Conservation (phyloP, 495 filamentous ascomycete species). For the Podospora australis region DNA sequence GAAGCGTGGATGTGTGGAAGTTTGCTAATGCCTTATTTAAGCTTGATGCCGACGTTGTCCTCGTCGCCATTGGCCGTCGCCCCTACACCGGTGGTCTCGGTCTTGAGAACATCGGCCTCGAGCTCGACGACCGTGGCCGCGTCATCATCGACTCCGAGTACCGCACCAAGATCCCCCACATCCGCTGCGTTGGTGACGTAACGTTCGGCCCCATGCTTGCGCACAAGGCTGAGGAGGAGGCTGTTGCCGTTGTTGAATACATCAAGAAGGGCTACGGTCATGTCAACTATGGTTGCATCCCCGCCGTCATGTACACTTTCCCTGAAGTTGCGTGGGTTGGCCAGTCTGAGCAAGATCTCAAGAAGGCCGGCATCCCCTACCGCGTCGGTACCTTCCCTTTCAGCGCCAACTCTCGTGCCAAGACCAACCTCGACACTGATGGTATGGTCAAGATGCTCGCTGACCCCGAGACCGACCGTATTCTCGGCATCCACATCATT, state of each 20-base stretch:
- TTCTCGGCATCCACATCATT: conserved; percentile 93
- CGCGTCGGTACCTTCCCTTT: conserved; percentile 91
- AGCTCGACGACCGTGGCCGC: conserved; percentile 88
- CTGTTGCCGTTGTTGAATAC: conserved; percentile 87
- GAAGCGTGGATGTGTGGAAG: no score
- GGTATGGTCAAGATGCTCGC: conserved; percentile 96
- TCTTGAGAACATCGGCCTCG: conserved; percentile 89
- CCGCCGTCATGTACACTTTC: conserved; percentile 98
- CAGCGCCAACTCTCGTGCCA: conserved; percentile 92
- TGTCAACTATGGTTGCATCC: conserved; percentile 98
- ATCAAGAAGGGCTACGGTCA: conserved; percentile 96
- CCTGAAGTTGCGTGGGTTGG: conserved; percentile 99
- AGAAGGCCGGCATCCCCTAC: conserved; percentile 84
- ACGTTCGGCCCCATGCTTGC: conserved; percentile 99
- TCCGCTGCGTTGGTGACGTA: conserved; percentile 91
- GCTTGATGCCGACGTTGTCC: conserved; percentile 92
- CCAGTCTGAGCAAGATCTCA: conserved; percentile 93
- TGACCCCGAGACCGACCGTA: conserved; percentile 92
- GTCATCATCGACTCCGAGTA: conserved; percentile 97
- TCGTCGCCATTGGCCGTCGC: conserved; percentile 92
- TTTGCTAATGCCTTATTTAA: conserved; percentile 29
- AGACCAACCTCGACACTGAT: conserved; percentile 97
- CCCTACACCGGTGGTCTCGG: conserved; percentile 89
- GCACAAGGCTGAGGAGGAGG: conserved; percentile 99
- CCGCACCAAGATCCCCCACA: conserved; percentile 93